Evolutionary conservation across 192 early-diverging fungal genomes (phyloP), one percentile per base, ranked within the genome.

Genomic region (Phycomyces blakesleeanus): DNA sequence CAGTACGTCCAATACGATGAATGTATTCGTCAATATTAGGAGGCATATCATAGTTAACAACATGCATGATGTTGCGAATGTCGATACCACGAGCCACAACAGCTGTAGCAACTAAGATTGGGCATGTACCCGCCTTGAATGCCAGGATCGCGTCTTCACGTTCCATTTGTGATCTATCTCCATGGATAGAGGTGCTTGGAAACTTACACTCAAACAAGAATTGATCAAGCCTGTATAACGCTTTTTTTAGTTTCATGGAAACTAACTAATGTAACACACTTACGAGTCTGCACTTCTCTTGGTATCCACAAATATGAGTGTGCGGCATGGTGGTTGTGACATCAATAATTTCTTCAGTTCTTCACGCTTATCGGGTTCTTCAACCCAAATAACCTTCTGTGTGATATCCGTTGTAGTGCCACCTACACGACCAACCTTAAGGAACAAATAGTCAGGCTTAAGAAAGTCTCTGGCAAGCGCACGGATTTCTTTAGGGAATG

Each of bases 11-110:
- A 63, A 98, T 78, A 53, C 97, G 89, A 75, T 98, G 97, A 55
- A 98, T 90, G 57, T 98, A 98, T 63, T 93, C 87, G 51, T 96
- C 93, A 44, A 81, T 71, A 29, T 81, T 78, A 9, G 84, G 76
- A 20, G 95, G 86, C 4, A 92, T 77, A 56, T 94, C 96, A 47
- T 91, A 74, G 69, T 97, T 93, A 41, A 98, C 63, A n/a, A 98
- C 95, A 61, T 94, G 81, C 1, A 86, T 89, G 1, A 98, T 95
- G 66, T 87, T 86, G 9, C 92, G 93, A 54, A 96, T 94, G 73
- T 98, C 97, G 41, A 98, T 91, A 34, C 97, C 97, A 59, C 97
- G 87, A 49, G 97, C 95, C 37, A 93, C 93, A 4, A 98, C 94
- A 64, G 96, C 97, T 3, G 93, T 91, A 2, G 97, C 96, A 59